phyloP scores from a whole-genome alignment of 305 asterid species.

The Salvia sclarea region DNA sequence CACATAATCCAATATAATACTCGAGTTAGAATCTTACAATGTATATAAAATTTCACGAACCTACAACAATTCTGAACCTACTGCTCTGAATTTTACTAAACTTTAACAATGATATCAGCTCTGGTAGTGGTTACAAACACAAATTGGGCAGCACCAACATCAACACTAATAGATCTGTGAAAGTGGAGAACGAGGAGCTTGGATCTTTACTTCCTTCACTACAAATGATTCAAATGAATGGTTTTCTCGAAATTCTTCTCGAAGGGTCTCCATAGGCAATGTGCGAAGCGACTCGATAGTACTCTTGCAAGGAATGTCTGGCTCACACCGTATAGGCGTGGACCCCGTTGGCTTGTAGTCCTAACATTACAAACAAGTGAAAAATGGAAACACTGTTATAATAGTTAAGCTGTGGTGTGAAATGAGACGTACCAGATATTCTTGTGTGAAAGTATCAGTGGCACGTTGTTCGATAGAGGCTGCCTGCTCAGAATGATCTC shows the following conservation, averaged over 20 bases:
- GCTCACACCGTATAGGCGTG: slow-evolving; percentile 48
- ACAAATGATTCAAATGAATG: slow-evolving; percentile 46
- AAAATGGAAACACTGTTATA: not conserved
- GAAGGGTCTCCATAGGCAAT: slow-evolving; percentile 73
- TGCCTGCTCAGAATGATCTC: slow-evolving; percentile 57
- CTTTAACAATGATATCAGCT: not conserved
- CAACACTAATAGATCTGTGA: slow-evolving; percentile 55
- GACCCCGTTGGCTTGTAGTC: slow-evolving; percentile 53
- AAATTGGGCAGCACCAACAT: slow-evolving; percentile 1
- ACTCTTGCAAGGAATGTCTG: slow-evolving; percentile 68
- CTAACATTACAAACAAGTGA: slow-evolving; percentile 22
- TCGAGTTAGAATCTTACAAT: slow-evolving; percentile 28
- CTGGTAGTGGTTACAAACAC: slow-evolving; percentile 48
- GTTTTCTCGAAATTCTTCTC: slow-evolving; percentile 76
- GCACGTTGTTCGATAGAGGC: slow-evolving; percentile 42
- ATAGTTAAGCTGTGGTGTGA: not conserved
- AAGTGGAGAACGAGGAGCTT: slow-evolving; percentile 71
- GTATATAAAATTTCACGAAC: slow-evolving; percentile 14
- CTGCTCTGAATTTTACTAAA: not conserved
- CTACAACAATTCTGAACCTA: slow-evolving; percentile 30
- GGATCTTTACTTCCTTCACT: slow-evolving; percentile 52
- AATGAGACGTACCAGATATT: slow-evolving; percentile 39
- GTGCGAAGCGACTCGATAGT: slow-evolving; percentile 70
- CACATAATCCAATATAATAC: not conserved
- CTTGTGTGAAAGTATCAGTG: slow-evolving; percentile 38